Conservation (phyloP, 192 early-diverging fungal species). For the Umbelopsis ramanniana region DNA sequence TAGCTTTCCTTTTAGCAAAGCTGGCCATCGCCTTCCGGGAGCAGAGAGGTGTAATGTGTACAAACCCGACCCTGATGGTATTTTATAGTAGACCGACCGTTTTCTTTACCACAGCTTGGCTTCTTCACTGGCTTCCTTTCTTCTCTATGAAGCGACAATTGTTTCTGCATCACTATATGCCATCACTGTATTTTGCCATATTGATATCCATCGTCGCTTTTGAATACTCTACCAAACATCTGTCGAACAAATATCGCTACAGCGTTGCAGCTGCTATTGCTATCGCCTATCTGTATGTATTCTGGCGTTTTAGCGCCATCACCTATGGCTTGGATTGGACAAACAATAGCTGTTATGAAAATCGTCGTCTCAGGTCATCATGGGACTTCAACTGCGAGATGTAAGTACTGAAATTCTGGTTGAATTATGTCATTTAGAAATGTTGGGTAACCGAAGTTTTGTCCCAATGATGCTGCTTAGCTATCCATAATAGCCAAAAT, state of each 20-base stretch:
- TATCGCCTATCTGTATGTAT: conserved; percentile 55
- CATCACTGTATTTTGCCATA: conserved; percentile 87
- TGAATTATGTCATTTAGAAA: not conserved
- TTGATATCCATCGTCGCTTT: conserved; percentile 71
- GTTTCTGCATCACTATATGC: conserved; percentile 96
- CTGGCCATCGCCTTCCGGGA: conserved; percentile 56
- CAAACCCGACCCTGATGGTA: conserved; percentile 26
- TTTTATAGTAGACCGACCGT: conserved; percentile 61
- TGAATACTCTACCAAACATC: conserved; percentile 72
- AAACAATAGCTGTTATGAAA: conserved; percentile 59
- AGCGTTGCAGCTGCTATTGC: conserved; percentile 52
- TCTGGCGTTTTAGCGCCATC: conserved; percentile 74
- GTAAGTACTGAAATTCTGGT: not conserved
- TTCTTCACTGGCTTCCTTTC: conserved; percentile 88
- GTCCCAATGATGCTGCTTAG: no score
- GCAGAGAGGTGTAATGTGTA: conserved; percentile 53
- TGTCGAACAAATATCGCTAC: conserved; percentile 50
- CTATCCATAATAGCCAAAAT: no score
- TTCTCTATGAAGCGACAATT: conserved; percentile 88
- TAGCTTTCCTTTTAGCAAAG: conserved; percentile 58
- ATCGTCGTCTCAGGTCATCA: not conserved
- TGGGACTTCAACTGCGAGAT: conserved; percentile 26
- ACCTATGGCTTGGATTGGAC: conserved; percentile 83
- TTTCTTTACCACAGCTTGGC: conserved; percentile 79
- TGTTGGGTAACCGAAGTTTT: no score